A percentile compares a stretch with the other conserved stretches of the same genome.
These are phyloP conservation scores for Turritis glabra DNA, from an alignment of 345 rosid genomes.

Conservation along the genomic window DNA sequence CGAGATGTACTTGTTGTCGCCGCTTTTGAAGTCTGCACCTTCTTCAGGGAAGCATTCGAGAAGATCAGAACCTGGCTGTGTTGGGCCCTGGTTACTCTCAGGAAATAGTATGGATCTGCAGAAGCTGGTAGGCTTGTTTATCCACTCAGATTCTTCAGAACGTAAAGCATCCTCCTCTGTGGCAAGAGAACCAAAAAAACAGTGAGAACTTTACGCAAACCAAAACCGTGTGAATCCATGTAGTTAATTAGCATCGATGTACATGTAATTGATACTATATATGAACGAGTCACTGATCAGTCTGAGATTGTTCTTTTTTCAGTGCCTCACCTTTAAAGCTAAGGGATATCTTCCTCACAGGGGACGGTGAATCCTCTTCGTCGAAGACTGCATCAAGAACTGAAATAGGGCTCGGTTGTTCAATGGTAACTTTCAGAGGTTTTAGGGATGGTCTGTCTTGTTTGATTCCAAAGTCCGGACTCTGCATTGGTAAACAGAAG, in stretches of 20 bases:
- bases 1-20: constrained; percentile 60
- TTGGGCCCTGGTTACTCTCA: constrained; percentile 31
- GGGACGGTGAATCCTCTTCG: constrained; percentile 80
- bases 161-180: constrained; percentile 53
- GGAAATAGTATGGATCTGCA: constrained; percentile 41
- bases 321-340: constrained; percentile 62
- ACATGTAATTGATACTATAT: neutral
- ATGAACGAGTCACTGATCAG: neutral
- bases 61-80: constrained; percentile 33
- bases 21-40: constrained; percentile 38
- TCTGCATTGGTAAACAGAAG: constrained; percentile 46
- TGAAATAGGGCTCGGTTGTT: constrained; percentile 94
- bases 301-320: neutral
- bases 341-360: constrained; percentile 65
- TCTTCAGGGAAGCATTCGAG: constrained; percentile 25
- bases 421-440: constrained; percentile 45
- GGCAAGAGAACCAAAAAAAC: constrained; percentile 20
- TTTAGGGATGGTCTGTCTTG: constrained; percentile 37
- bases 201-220: constrained; percentile 15
- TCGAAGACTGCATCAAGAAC: constrained; percentile 79
- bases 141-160: constrained; percentile 51
- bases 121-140: constrained; percentile 21
- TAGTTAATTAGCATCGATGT: neutral
- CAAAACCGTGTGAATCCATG: constrained; percentile 1
- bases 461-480: constrained; percentile 41